Evolutionary conservation across 1,284 basidiomycete genomes (phyloP), one percentile per base, ranked within the genome.

Genomic region (Rhodotorula sp.): DNA sequence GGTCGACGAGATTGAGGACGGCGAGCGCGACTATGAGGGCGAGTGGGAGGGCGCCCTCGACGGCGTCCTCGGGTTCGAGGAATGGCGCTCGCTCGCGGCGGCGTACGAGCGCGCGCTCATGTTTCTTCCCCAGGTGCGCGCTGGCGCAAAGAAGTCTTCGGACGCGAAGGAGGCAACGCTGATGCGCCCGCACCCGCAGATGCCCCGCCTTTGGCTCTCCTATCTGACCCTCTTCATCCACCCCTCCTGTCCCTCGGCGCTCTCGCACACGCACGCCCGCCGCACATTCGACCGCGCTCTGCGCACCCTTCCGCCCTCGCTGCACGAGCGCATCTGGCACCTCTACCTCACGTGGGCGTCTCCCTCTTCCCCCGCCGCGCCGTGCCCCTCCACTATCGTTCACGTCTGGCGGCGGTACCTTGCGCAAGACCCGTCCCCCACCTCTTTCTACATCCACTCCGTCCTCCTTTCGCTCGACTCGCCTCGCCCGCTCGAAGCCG

Each of bases 271-370:
- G 0, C 96, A 99, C 82, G 94, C 94, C 10, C 88, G 96, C 29
- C 87, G 90, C 73, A 97, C 95, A 0, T 99, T 92, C 80, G 97
- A 99, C 83, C 89, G 97, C 64, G 93, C 96, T 1, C 84, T 99
- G 39, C 90, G 97, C 62, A 95, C 95, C 0, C 87, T 99, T 12
- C 92, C 94, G 10, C 94, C 94, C 8, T 94, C 93, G 59, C 85
- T 98, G n/a, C 97, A 99, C 80, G 87, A 88, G 25, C 90, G 94
- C 53, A 87, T 99, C 75, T 99, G 97, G 97, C 88, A 91, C 32
- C 86, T 91, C 62, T 99, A 97, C 81, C 87, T 99, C n/a, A 85
- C 91, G 15, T 98, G 94, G 94, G 91, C 95, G 4, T 65, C 63
- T 4, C 70, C 70, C 9, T 65, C 70, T 0, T 68, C 66, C 3